Base-by-base conservation (phyloP, 2,329 filamentous ascomycete genomes). In the Fusarium sterilihyphosum region DNA sequence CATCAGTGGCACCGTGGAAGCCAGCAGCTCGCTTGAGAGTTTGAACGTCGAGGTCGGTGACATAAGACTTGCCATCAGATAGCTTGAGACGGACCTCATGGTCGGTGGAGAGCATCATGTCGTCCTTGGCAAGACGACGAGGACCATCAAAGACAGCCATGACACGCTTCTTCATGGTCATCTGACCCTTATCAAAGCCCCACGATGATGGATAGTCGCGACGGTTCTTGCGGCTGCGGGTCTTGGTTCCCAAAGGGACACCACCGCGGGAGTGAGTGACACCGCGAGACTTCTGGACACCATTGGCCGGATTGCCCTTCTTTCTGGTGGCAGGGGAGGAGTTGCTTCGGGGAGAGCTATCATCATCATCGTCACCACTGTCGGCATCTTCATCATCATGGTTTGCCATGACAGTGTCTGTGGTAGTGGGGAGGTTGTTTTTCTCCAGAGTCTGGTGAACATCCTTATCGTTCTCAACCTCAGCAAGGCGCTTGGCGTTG, bases 111-210 rank as follows among this genome's bases (percentile, higher is more conserved):
- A 99, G 91, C 95, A 98, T 97, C 94, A 98, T 96, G 84, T 99
- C 96, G 81, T 99, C 96, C 86, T 98, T 98, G 89, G 94, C 96
- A 57, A 99, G 88, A 47, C 96, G 92, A 61, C 95, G 91, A 22
- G 89, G 89, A 2, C 96, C 96, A 80, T 98, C 95, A 79, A 97
- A 99, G 26, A 97, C 94, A 73, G 94, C 94, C 79, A 98, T 88
- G 63, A 98, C 94, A 35, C 96, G 93, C 90, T 98, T 98, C 90
- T 97, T 98, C 91, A 97, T 97, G 81, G 93, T 97, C 94, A 98
- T 98, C 86, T 96, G 95, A 79, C 94, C 93, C 79, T 93, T 92
- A 72, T 95, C 90, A 78, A 95, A 96, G 60, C 96, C 96, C 96
- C 96, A 99, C 4, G 93, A 95, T 1, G 93, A 91, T 18, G 96